A percentile compares a stretch with the other conserved stretches of the same genome.
phyloP scores from a whole-genome alignment of 768 basidiomycete genomes.

The Glaciozyma martinii region DNA sequence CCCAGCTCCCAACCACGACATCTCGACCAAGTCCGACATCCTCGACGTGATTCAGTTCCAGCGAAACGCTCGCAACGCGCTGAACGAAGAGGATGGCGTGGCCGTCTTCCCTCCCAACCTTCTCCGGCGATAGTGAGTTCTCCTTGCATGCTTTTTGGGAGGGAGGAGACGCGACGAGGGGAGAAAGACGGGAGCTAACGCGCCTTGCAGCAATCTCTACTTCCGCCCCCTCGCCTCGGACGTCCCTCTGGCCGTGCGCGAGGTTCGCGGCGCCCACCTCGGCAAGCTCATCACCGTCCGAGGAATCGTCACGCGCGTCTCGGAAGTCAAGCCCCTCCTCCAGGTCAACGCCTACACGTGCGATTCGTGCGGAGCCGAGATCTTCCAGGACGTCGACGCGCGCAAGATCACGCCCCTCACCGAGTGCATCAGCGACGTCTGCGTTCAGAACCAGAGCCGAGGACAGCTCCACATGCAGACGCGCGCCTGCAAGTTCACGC shows the following conservation, averaged over 20 bases:
- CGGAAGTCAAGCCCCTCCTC: slow-evolving; percentile 94
- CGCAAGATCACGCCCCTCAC: slow-evolving; percentile 64
- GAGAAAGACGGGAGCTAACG: not conserved
- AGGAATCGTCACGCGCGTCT: slow-evolving; percentile 95
- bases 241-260: slow-evolving; percentile 67
- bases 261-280: slow-evolving; percentile 76
- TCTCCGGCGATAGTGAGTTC: slow-evolving; percentile 83
- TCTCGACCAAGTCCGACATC: slow-evolving; percentile 84
- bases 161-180: not conserved
- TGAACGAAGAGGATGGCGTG: slow-evolving; percentile 59
- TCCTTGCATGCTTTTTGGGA: not conserved
- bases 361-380: slow-evolving; percentile 95
- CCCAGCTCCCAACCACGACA: slow-evolving; percentile 79
- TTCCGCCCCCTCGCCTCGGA: slow-evolving; percentile 65
- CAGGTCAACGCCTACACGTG: slow-evolving; percentile 92
- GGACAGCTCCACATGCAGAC: slow-evolving; percentile 98
- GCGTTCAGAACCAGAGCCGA: slow-evolving; percentile 73
- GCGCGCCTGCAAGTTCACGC: slow-evolving; percentile 88
- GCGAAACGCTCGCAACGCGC: slow-evolving; percentile 75
- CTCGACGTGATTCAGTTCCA: slow-evolving; percentile 95
- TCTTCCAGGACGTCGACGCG: slow-evolving; percentile 88
- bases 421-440: slow-evolving; percentile 76
- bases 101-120: slow-evolving; percentile 83
- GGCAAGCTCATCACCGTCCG: slow-evolving; percentile 91
- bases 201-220: slow-evolving; percentile 67